These are phyloP conservation scores for Tilletia setariae DNA, from an alignment of 1,284 basidiomycete genomes.

Conservation along the genomic window DNA sequence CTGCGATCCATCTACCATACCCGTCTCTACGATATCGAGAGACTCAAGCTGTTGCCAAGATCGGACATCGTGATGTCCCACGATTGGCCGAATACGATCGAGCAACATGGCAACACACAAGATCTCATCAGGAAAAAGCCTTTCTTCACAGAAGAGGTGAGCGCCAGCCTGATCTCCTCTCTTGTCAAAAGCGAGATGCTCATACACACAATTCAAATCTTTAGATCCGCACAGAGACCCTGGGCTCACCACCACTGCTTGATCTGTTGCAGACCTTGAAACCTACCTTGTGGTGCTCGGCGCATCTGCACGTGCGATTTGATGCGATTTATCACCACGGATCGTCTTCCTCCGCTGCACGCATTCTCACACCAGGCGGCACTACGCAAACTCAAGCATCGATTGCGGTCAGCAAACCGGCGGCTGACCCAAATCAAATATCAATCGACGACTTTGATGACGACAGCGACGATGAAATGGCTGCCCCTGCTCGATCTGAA, in stretches of 20 bases:
- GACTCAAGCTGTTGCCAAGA: slow-evolving; percentile 68
- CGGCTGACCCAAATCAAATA: slow-evolving; percentile 10
- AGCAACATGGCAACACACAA: slow-evolving; percentile 71
- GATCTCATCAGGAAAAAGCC: slow-evolving; percentile 73
- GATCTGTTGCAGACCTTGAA: slow-evolving; percentile 70
- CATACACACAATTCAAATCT: slow-evolving; percentile 2
- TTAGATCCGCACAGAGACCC: slow-evolving; percentile 60
- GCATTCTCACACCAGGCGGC: not conserved
- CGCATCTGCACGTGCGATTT: slow-evolving; percentile 81
- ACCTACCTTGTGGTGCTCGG: slow-evolving; percentile 92
- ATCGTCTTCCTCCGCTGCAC: not conserved
- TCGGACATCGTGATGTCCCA: slow-evolving; percentile 82
- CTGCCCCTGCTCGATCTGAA: not conserved
- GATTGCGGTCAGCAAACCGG: not conserved
- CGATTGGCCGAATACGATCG: slow-evolving; percentile 91
- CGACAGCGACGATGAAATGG: slow-evolving; percentile 26
- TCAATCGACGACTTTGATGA: slow-evolving; percentile 25
- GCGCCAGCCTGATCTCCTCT: slow-evolving; percentile 8
- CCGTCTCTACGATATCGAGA: slow-evolving; percentile 76
- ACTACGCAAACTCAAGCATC: not conserved
- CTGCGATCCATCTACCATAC: slow-evolving; percentile 88
- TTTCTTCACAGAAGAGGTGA: slow-evolving; percentile 71
- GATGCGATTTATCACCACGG: slow-evolving; percentile 30
- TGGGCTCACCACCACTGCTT: slow-evolving; percentile 87
- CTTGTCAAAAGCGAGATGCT: not conserved